Evolutionary conservation across 2,329 filamentous ascomycete species (phyloP).

Genomic region (Akanthomyces uredinophilus): DNA sequence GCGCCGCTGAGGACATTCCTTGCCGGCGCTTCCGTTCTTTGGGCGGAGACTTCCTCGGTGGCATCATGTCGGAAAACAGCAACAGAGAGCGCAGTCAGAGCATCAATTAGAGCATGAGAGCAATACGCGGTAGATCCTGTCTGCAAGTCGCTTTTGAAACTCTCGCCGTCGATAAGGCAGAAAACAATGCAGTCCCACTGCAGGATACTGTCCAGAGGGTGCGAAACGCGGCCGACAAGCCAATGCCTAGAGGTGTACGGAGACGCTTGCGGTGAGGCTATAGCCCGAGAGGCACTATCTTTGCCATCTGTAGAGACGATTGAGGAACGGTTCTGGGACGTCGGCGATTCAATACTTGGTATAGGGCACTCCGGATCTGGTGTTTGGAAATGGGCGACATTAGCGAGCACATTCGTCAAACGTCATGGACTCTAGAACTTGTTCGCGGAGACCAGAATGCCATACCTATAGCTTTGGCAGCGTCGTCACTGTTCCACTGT

Average conservation of each 20-base stretch:
- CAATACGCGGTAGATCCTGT: not conserved
- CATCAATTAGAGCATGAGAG: not conserved
- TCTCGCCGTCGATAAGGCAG: not conserved
- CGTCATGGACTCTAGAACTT: not conserved
- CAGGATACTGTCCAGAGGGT: not conserved
- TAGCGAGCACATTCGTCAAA: not conserved
- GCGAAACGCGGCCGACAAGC: not conserved
- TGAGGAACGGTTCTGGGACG: not conserved
- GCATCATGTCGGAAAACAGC: constrained; percentile 1
- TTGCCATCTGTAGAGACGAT: not conserved
- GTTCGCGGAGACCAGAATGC: not conserved
- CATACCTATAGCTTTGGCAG: not conserved
- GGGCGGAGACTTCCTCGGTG: not conserved
- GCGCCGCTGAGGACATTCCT: not conserved
- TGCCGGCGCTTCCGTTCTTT: not conserved
- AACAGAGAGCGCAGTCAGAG: not conserved
- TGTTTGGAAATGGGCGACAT: not conserved
- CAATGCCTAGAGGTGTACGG: not conserved
- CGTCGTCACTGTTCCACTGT: no score
- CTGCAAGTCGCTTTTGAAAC: not conserved
- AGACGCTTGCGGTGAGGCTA: not conserved
- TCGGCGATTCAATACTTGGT: not conserved
- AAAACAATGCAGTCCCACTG: constrained; percentile 7
- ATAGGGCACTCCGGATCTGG: not conserved
- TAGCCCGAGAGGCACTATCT: not conserved